Evolutionary conservation across 768 basidiomycete species (phyloP), one percentile per base, ranked within the genome.

Genomic region (Pisolithus microcarpus): DNA sequence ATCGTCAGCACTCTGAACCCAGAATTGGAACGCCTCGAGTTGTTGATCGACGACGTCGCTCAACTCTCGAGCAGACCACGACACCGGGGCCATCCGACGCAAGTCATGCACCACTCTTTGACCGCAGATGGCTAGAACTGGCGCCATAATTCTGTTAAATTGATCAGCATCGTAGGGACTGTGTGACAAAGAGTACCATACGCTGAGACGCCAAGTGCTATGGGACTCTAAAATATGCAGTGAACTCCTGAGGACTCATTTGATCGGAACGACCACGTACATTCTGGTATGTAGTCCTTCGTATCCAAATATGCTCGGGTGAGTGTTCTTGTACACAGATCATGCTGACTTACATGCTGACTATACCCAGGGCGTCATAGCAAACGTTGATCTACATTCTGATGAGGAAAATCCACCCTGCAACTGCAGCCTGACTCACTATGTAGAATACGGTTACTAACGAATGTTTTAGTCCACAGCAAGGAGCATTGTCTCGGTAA

Each of bases 81-180:
- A 16, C 24, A 11, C 39, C n/a, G 13, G 15, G 10, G 21, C 30
- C 16, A 49, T 16, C 24, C 38, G 21, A 31, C 49, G 49, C 4
- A 50, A 30, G 49, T 50, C 36, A 36, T 42, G 42, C 8, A 44
- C 49, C 26, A 49, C 38, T 30, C 39, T 19, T 13, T 49, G 48
- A n/a, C 24, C 8, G 28, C 3, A 26, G 28, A 44, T 44, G 34
- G 16, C 10, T 13, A 45, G 36, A 28, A 7, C 31, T 23, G 18
- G 45, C n/a, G 16, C 30, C 4, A 23, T 46, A 44, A 47, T 31
- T 37, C 19, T 54, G 52, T 42, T 38, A 30, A 15, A 26, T 15
- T 44, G 28, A 18, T 44, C 26, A 44, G 15, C 5, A 11, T 30
- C 8, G 13, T 26, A 26, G 30, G 15, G 16, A 7, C 5, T 9